Evolutionary conservation across 1,284 basidiomycete species (phyloP).

Genomic region (Xanthoconium separans): DNA sequence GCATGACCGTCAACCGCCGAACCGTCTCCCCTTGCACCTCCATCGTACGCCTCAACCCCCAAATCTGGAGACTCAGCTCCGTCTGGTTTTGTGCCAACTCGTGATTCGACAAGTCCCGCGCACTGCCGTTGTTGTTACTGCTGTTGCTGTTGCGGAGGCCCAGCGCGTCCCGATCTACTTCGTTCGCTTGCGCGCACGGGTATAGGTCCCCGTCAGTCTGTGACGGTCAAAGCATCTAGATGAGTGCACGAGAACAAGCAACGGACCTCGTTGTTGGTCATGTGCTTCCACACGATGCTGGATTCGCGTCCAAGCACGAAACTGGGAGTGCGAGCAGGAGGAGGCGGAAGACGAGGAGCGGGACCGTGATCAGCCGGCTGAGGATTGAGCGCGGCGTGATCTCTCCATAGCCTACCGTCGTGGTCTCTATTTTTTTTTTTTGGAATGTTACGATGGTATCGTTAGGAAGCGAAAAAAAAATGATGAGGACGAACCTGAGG

Average conservation of each 20-base stretch:
- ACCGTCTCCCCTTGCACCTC: constrained; percentile 57
- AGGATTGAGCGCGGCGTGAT: constrained; percentile 82
- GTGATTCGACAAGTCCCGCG: constrained; percentile 47
- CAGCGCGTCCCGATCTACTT: constrained; percentile 1
- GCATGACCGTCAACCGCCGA: constrained; percentile 16
- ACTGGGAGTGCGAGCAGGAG: constrained; percentile 80
- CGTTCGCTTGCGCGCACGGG: neutral
- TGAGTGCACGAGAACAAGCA: neutral
- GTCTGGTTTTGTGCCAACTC: constrained; percentile 63
- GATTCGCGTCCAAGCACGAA: constrained; percentile 90
- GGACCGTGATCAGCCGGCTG: constrained; percentile 79
- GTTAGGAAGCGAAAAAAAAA: neutral
- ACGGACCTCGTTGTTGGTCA: constrained; percentile 52
- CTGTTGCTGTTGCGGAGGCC: too few relatives aligned
- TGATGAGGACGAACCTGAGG: constrained; percentile 40
- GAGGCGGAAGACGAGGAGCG: constrained; percentile 81
- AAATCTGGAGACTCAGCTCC: constrained; percentile 60
- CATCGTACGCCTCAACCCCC: constrained; percentile 50
- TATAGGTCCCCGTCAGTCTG: constrained; percentile 8
- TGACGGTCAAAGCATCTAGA: neutral
- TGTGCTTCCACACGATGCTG: constrained; percentile 82
- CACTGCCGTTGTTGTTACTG: too few relatives aligned
- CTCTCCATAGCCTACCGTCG: constrained; percentile 86
- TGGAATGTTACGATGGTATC: neutral
- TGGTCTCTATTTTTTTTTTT: constrained; percentile 74